Conservation (phyloP, 2,329 filamentous ascomycete genomes). For the Orbilia javanica region DNA sequence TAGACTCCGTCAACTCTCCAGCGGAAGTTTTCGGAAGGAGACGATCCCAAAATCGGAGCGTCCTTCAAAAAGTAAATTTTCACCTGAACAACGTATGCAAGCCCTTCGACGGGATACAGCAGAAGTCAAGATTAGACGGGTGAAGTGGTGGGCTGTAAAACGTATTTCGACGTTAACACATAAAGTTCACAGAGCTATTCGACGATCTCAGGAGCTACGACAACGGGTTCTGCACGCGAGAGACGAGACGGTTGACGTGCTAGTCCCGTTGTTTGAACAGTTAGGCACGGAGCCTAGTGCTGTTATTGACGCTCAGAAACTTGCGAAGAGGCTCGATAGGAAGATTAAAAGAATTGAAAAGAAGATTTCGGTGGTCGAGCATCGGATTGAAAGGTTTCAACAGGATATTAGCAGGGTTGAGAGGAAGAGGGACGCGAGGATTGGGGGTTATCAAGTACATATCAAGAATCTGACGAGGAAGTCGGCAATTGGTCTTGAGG, state of each 20-base stretch:
- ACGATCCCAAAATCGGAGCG: constrained; percentile 45
- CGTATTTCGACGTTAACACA: constrained; percentile 4
- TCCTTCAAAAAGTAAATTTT: constrained; percentile 8
- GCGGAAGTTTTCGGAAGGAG: constrained; percentile 17
- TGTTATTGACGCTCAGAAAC: constrained; percentile 33
- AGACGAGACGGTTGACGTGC: constrained; percentile 47
- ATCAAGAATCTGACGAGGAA: constrained; percentile 43
- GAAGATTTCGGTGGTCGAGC: constrained; percentile 29
- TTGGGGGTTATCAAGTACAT: constrained; percentile 26
- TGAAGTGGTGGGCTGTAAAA: constrained; percentile 34
- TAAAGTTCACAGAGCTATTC: constrained; percentile 26
- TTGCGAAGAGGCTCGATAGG: constrained; percentile 29
- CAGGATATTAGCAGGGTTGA: constrained; percentile 14
- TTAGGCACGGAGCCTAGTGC: constrained; percentile 34
- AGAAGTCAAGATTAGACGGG: constrained; percentile 37
- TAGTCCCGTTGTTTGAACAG: constrained; percentile 47
- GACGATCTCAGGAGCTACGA: constrained; percentile 34
- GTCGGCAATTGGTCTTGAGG: constrained; percentile 14
- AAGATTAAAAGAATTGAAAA: constrained; percentile 26
- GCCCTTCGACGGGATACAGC: constrained; percentile 28
- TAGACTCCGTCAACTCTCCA: constrained; percentile 24
- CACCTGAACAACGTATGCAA: constrained; percentile 56
- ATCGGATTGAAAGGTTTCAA: constrained; percentile 27
- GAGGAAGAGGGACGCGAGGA: constrained; percentile 21
- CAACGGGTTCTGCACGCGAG: constrained; percentile 41